These are phyloP conservation scores for Lasiosphaeria hispida DNA, from an alignment of 495 filamentous ascomycete species.

Conservation along the genomic window DNA sequence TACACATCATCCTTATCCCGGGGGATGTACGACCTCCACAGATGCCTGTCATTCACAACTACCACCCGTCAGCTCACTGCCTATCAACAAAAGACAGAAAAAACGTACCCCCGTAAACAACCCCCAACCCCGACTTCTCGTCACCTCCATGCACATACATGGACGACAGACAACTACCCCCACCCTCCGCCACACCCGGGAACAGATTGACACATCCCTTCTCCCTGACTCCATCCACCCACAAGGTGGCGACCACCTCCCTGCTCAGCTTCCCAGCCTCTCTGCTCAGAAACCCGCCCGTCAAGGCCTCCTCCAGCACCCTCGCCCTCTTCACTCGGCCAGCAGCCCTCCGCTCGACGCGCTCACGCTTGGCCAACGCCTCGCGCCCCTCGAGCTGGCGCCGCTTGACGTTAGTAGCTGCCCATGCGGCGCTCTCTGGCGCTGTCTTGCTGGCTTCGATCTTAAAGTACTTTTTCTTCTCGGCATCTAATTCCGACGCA, in stretches of 20 bases:
- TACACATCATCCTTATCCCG: conserved; percentile 27
- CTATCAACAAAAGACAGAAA: neutral
- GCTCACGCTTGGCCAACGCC: conserved; percentile 5
- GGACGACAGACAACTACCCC: neutral
- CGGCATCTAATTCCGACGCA: conserved; percentile 30
- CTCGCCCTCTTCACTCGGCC: conserved; percentile 22
- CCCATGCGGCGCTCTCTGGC: conserved; percentile 34
- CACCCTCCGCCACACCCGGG: neutral
- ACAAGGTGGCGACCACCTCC: conserved; percentile 1
- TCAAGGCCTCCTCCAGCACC: conserved; percentile 1
- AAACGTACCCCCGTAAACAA: conserved; percentile 32
- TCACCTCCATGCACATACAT: conserved; percentile 31
- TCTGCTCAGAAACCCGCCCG: conserved; percentile 18
- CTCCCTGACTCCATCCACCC: conserved; percentile 20
- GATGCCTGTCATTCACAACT: neutral
- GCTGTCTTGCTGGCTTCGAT: conserved; percentile 38
- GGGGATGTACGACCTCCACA: conserved; percentile 24
- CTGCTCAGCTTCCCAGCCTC: conserved; percentile 10
- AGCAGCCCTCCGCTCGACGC: neutral
- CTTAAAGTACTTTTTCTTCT: conserved; percentile 49
- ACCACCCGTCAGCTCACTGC: neutral
- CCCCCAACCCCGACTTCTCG: conserved; percentile 23
- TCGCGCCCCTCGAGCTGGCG: conserved; percentile 27
- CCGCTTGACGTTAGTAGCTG: conserved; percentile 38
- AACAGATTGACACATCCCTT: conserved; percentile 17